Percentiles rank a stretch among this genome's conserved stretches.
Conservation (phyloP, 192 early-diverging fungal genomes). For the Coemansia sp. region DNA sequence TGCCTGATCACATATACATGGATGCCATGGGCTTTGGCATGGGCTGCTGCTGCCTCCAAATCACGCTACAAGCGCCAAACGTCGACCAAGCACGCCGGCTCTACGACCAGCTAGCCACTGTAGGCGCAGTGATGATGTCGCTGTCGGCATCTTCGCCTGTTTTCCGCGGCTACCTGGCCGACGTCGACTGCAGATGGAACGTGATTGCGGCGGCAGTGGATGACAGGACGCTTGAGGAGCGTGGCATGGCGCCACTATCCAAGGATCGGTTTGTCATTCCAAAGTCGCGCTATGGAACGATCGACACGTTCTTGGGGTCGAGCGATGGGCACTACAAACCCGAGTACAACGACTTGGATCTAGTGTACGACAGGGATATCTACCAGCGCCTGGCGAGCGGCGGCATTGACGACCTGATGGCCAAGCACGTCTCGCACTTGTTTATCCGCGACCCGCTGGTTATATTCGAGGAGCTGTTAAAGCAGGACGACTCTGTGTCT, state of each 20-base stretch:
- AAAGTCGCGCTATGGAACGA: slow-evolving; percentile 96
- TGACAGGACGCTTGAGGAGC: slow-evolving; percentile 88
- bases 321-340: slow-evolving; percentile 67
- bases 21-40: slow-evolving; percentile 99
- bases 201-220: slow-evolving; percentile 92
- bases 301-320: slow-evolving; percentile 80
- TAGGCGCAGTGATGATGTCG: slow-evolving; percentile 93
- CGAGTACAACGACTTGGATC: slow-evolving; percentile 89
- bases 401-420: slow-evolving; percentile 84
- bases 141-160: slow-evolving; percentile 89
- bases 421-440: slow-evolving; percentile 89
- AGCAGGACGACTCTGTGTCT: slow-evolving; percentile 77
- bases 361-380: slow-evolving; percentile 79
- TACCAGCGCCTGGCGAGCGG: slow-evolving; percentile 67
- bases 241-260: slow-evolving; percentile 70
- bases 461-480: slow-evolving; percentile 84
- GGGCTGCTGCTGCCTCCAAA: slow-evolving; percentile 97
- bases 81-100: slow-evolving; percentile 87
- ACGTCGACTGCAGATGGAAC: slow-evolving; percentile 97
- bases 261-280: slow-evolving; percentile 77
- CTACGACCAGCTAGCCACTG: slow-evolving; percentile 91
- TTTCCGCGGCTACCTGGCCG: slow-evolving; percentile 89
- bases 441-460: slow-evolving; percentile 99
- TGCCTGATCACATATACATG: slow-evolving; percentile 95
- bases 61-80: slow-evolving; percentile 94